A percentile compares a stretch with the other conserved stretches of the same genome.
Evolutionary conservation across 768 basidiomycete species (phyloP).

Genomic region (Krasilnikovozyma curviuscula): DNA sequence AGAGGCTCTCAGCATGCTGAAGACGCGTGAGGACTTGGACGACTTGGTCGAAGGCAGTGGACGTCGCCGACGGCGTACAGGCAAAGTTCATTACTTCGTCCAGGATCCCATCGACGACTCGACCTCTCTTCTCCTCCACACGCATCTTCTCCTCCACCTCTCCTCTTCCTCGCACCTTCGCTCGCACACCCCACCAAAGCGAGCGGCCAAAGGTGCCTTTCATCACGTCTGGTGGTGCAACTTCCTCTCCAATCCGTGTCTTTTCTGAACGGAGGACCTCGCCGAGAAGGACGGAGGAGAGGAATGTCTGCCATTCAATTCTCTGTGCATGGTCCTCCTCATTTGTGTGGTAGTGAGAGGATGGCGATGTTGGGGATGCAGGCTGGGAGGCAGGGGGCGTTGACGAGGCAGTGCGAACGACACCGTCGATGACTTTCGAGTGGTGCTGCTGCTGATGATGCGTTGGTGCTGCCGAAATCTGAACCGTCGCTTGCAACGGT

Average conservation of each 20-base stretch:
- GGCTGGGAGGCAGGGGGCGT: too few species aligned
- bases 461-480: too few species aligned
- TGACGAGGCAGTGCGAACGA: too few species aligned
- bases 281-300: slow-evolving; percentile 77
- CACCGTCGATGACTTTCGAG: too few species aligned
- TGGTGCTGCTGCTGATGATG: too few species aligned
- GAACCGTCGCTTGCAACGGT: too few species aligned
- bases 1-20: slow-evolving; percentile 66
- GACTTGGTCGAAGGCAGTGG: slow-evolving; percentile 22
- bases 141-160: slow-evolving; percentile 62
- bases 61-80: neutral
- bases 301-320: slow-evolving; percentile 88
- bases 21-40: slow-evolving; percentile 44
- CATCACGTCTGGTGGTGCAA: slow-evolving; percentile 36
- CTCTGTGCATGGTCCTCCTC: too few species aligned
- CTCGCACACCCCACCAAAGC: slow-evolving; percentile 78
- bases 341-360: too few species aligned
- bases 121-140: slow-evolving; percentile 63
- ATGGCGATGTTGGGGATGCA: too few species aligned
- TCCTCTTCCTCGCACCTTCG: slow-evolving; percentile 58
- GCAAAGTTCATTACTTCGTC: slow-evolving; percentile 59
- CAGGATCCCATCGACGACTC: slow-evolving; percentile 61
- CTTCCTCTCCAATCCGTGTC: slow-evolving; percentile 68
- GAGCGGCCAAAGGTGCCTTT: slow-evolving; percentile 22
- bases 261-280: slow-evolving; percentile 92